Evolutionary conservation across 2,329 filamentous ascomycete genomes (phyloP).

Genomic region (Neonectria faginata): DNA sequence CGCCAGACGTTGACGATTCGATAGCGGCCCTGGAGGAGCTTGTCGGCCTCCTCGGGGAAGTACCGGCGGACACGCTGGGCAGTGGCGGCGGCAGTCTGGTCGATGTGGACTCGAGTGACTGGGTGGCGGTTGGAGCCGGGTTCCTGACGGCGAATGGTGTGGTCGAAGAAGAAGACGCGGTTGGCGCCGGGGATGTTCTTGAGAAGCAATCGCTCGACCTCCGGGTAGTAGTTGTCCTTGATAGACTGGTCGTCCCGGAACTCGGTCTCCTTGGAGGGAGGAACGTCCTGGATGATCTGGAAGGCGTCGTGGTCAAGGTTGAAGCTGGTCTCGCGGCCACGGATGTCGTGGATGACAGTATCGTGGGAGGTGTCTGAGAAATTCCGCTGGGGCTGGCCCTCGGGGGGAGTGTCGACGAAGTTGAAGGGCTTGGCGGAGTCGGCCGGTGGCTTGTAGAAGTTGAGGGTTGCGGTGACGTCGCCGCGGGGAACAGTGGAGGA

Average conservation of each 20-base stretch:
- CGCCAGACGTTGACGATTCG: conserved; percentile 92
- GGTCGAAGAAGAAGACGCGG: conserved; percentile 82
- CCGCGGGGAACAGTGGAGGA: conserved; percentile 64
- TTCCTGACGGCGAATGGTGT: conserved; percentile 80
- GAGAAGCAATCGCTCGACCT: conserved; percentile 79
- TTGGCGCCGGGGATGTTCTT: conserved; percentile 73
- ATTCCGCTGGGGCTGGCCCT: conserved; percentile 74
- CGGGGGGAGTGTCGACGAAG: conserved; percentile 73
- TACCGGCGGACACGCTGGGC: conserved; percentile 75
- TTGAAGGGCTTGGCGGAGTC: conserved; percentile 73
- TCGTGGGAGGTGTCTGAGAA: conserved; percentile 62
- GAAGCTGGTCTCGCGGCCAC: conserved; percentile 75
- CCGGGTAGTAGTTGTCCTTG: conserved; percentile 81
- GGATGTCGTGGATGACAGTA: conserved; percentile 77
- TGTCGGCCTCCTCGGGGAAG: conserved; percentile 74
- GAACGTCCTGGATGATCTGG: conserved; percentile 69
- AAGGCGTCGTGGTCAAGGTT: conserved; percentile 82
- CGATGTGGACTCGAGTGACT: conserved; percentile 81
- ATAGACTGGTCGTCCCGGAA: conserved; percentile 80
- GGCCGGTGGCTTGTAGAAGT: conserved; percentile 72
- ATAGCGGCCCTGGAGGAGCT: conserved; percentile 75
- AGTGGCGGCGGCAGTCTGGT: conserved; percentile 79
- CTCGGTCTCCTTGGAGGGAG: conserved; percentile 60
- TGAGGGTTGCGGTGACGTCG: conserved; percentile 70
- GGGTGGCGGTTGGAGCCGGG: conserved; percentile 73